Conservation (phyloP, 768 basidiomycete species). For the Kwoniella sp. region DNA sequence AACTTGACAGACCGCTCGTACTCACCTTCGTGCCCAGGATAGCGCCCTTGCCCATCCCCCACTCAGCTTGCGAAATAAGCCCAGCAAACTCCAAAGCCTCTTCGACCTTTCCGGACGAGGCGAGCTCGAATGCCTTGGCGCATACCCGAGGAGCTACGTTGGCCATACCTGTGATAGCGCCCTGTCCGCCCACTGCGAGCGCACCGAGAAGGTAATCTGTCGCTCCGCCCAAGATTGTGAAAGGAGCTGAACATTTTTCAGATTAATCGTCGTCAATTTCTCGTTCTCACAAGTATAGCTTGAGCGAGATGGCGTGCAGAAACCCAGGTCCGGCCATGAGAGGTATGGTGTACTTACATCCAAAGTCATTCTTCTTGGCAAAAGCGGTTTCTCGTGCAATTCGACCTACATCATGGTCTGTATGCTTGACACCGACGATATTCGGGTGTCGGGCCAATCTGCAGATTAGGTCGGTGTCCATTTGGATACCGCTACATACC, state of each 20-base stretch:
- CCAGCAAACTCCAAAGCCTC: slow-evolving; percentile 31
- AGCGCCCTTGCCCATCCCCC: slow-evolving; percentile 32
- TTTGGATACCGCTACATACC: slow-evolving; percentile 54
- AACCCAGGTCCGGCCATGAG: too few species aligned
- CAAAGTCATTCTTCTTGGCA: slow-evolving; percentile 17
- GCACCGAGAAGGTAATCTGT: slow-evolving; percentile 37
- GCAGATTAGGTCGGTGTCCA: slow-evolving; percentile 52
- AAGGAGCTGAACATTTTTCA: slow-evolving; percentile 27
- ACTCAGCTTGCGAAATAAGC: slow-evolving; percentile 28
- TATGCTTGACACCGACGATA: slow-evolving; percentile 57
- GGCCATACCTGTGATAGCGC: slow-evolving; percentile 40
- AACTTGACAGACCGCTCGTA: not conserved
- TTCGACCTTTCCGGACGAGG: slow-evolving; percentile 18
- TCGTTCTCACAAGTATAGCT: too few species aligned
- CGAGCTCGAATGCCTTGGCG: slow-evolving; percentile 32
- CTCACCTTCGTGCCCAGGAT: slow-evolving; percentile 39
- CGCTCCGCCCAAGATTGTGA: slow-evolving; percentile 39
- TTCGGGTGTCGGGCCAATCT: slow-evolving; percentile 54
- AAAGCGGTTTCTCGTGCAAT: slow-evolving; percentile 44
- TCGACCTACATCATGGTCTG: slow-evolving; percentile 55
- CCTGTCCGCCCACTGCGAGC: slow-evolving; percentile 29
- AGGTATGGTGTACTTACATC: slow-evolving; percentile 10
- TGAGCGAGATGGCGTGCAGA: too few species aligned
- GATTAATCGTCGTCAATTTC: too few species aligned
- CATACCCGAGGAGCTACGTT: slow-evolving; percentile 38